phyloP scores from a whole-genome alignment of 306 rosid genomes.

The Aeschynomene evenia region DNA sequence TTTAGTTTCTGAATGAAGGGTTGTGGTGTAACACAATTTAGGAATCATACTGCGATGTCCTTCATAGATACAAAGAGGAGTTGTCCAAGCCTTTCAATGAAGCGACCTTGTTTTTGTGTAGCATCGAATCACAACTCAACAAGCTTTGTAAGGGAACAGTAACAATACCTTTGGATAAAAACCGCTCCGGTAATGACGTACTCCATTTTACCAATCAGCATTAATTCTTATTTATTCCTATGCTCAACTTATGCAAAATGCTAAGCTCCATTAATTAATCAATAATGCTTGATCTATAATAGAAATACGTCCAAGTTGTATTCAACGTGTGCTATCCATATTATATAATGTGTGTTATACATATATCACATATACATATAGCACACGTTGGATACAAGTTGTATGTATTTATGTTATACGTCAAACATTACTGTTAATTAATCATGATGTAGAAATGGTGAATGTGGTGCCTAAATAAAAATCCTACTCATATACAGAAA shows the following conservation, averaged over 20 bases:
- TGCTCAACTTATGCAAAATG: background rate
- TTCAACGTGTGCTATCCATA: too few relatives aligned
- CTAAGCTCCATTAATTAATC: background rate
- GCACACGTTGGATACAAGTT: too few relatives aligned
- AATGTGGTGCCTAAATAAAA: too few relatives aligned
- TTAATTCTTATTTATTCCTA: background rate
- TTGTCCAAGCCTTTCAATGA: constrained; percentile 67
- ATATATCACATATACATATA: too few relatives aligned
- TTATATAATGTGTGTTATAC: too few relatives aligned
- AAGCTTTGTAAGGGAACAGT: constrained; percentile 66
- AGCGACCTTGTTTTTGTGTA: constrained; percentile 61
- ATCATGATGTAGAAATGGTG: too few relatives aligned
- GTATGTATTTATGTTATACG: too few relatives aligned
- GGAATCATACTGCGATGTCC: constrained; percentile 71
- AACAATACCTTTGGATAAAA: constrained; percentile 28
- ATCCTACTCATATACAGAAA: too few relatives aligned
- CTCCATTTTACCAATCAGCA: background rate
- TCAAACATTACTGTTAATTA: too few relatives aligned
- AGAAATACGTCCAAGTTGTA: constrained; percentile 1
- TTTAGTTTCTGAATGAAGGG: background rate
- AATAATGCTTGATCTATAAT: too few relatives aligned
- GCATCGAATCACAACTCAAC: constrained; percentile 62
- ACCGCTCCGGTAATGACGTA: constrained; percentile 48
- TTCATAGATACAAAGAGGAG: constrained; percentile 65
- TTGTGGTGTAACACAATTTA: constrained; percentile 23